These are phyloP conservation scores for Noccaea bulbosa DNA, from an alignment of 345 rosid species.

Conservation along the genomic window DNA sequence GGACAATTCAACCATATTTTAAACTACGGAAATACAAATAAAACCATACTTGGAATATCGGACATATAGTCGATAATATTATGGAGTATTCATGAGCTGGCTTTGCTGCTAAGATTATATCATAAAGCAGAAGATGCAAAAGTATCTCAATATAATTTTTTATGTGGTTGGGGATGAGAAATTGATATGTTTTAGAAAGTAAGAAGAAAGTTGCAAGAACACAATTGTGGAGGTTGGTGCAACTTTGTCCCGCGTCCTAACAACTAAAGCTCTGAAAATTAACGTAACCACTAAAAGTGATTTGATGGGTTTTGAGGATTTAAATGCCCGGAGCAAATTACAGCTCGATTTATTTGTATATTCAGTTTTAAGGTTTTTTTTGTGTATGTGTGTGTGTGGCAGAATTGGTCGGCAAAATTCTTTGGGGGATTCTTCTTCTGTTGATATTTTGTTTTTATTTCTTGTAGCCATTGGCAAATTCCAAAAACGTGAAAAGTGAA, in stretches of 20 bases:
- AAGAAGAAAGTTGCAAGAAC: conserved; percentile 16
- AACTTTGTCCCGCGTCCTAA: conserved; percentile 23
- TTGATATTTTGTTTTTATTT: conserved; percentile 5
- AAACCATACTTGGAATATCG: too few relatives aligned
- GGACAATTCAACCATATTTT: too few relatives aligned
- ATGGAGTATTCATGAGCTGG: neutral
- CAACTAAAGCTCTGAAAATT: conserved; percentile 32
- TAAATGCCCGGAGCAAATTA: neutral
- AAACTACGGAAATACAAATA: too few relatives aligned
- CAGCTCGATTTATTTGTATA: neutral
- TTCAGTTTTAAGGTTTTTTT: neutral
- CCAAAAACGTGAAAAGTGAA: conserved; percentile 30
- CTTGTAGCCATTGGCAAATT: conserved; percentile 9
- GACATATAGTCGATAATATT: neutral
- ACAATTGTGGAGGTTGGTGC: conserved; percentile 32
- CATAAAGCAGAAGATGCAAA: conserved; percentile 9
- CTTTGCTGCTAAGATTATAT: neutral
- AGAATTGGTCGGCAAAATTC: conserved; percentile 40
- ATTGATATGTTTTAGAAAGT: conserved; percentile 17
- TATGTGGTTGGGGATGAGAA: conserved; percentile 22
- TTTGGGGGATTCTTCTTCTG: conserved; percentile 2
- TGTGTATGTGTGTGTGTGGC: neutral
- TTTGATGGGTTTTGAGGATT: conserved; percentile 13
- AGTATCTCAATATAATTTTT: neutral
- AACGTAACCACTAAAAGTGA: conserved; percentile 22